Conservation (phyloP, 768 basidiomycete species). For the Boletus fagicola region DNA sequence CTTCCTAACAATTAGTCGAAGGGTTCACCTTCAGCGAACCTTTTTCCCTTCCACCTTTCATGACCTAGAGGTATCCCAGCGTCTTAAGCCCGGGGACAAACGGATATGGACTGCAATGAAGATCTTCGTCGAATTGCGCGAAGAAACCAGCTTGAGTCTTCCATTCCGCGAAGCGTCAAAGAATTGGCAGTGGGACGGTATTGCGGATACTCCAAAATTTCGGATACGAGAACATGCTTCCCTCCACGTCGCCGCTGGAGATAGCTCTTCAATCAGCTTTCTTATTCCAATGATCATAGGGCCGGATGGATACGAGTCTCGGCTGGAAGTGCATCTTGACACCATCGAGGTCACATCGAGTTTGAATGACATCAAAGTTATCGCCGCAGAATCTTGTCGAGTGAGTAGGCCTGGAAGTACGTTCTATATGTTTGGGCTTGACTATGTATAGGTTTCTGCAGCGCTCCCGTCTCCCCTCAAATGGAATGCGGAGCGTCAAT, state of each 20-base stretch:
- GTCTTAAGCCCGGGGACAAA: constrained; percentile 71
- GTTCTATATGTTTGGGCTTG: constrained; percentile 14
- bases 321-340: constrained; percentile 80
- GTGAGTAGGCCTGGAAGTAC: constrained; percentile 38
- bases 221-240: constrained; percentile 65
- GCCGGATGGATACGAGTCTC: constrained; percentile 71
- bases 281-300: constrained; percentile 78
- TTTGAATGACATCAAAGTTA: constrained; percentile 80
- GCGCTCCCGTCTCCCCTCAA: constrained; percentile 76
- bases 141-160: constrained; percentile 74
- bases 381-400: constrained; percentile 75
- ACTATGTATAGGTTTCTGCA: constrained; percentile 52
- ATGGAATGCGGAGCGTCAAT: constrained; percentile 81
- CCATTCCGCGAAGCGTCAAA: constrained; percentile 93
- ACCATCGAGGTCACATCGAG: constrained; percentile 76
- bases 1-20: constrained; percentile 26
- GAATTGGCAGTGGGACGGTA: constrained; percentile 94
- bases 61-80: constrained; percentile 52
- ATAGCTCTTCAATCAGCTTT: constrained; percentile 84
- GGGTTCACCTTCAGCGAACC: constrained; percentile 69
- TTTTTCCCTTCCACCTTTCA: constrained; percentile 85
- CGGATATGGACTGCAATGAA: constrained; percentile 82
- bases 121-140: constrained; percentile 77
- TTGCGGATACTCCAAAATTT: constrained; percentile 45
- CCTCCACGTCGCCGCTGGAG: constrained; percentile 71